Evolutionary conservation across 75 land plant genomes (phyloP), one percentile per base, ranked within the genome.

Genomic region (Adiantum capillusveneris): DNA sequence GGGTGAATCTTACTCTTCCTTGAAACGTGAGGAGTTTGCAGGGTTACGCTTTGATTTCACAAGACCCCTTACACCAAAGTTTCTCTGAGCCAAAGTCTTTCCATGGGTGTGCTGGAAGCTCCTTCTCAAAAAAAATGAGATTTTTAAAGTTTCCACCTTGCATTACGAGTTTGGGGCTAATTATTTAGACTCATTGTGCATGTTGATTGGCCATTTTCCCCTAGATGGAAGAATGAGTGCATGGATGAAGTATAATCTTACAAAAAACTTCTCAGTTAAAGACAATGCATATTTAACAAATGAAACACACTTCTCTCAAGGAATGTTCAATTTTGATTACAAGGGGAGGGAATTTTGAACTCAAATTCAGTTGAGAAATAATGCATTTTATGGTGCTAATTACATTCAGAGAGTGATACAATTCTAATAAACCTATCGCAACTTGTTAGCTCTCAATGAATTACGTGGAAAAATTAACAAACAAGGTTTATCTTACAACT

Each of bases 131-230:
- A 75, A 82, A 17, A 31, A 84, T 42, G 97, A 94, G 65, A 71
- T 65, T 9, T 73, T 94, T 37, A 94, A 94, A 81, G 77, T 94
- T 25, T 87, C 98, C 19, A 71, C 88, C 53, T 81, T 91, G 41
- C 81, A 89, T 58, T 94, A 94, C 59, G 98, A 94, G 73, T 94
- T 94, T 70, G 98, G 98, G 39, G 98, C 98, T 0, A 94, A 94
- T 57, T 86, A 72, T 50, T 48, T 94, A 17, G 90, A 86, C 58
- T 86, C 88, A 48, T 74, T 84, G 92, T 71, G 81, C 66, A 81
- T 94, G 90, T 91, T 94, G 60, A 65, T 94, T 65, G 98, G 98
- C 39, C 80, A 96, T 43, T 39, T 94, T 52, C 28, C 84, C 34
- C 86, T 91, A 6, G 98, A 94, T 78, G 98, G 98, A 6, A 81